These are phyloP conservation scores for Blastocystis sp. DNA, from an alignment of 352 stramenopile genomes.

Conservation along the genomic window DNA sequence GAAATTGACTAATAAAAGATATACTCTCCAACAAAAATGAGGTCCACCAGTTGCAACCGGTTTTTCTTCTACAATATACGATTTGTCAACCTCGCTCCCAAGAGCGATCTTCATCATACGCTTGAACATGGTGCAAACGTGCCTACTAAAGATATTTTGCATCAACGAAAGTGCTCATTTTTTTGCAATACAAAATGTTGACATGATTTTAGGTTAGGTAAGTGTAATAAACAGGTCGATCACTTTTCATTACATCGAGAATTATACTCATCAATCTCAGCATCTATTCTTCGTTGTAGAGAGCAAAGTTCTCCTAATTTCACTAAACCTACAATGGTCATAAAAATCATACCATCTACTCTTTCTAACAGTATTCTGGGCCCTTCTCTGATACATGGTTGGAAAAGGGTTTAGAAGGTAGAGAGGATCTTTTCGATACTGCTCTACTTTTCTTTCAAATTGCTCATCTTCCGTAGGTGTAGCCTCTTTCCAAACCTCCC, in stretches of 20 bases:
- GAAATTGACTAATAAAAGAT: not conserved
- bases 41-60: slow-evolving; percentile 56
- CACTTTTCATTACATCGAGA: not conserved
- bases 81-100: slow-evolving; percentile 60
- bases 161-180: not conserved
- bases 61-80: slow-evolving; percentile 58
- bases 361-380: slow-evolving; percentile 24
- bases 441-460: not conserved
- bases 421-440: not conserved
- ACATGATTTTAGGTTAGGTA: not conserved
- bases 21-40: slow-evolving; percentile 58
- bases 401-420: slow-evolving; percentile 2
- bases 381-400: not conserved
- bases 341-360: not conserved
- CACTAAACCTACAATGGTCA: slow-evolving; percentile 7
- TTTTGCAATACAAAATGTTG: not conserved
- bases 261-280: not conserved
- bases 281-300: not conserved
- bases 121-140: slow-evolving; percentile 36
- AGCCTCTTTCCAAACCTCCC: not conserved
- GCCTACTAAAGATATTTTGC: not conserved
- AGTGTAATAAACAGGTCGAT: not conserved
- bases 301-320: not conserved
- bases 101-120: slow-evolving; percentile 62
- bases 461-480: not conserved